Conservation (phyloP, 768 basidiomycete genomes). For the Boletus coccyginus region DNA sequence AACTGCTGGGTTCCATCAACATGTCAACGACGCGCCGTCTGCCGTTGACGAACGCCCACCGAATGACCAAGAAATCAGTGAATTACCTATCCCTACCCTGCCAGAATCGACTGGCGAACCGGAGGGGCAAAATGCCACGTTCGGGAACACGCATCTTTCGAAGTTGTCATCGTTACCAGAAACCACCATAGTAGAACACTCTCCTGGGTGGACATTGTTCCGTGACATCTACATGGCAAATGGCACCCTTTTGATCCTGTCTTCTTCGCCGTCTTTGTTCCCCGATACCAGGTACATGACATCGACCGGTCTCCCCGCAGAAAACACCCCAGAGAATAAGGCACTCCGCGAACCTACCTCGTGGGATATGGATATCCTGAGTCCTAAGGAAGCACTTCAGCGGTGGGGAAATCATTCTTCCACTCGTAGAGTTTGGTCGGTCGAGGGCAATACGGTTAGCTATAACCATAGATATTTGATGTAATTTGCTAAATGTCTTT, state of each 20-base stretch:
- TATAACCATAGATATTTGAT: background rate
- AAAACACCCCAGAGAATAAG: conserved; percentile 61
- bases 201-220: conserved; percentile 85
- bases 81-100: background rate
- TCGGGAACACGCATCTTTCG: background rate
- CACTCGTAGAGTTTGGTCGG: conserved; percentile 56
- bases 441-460: conserved; percentile 72
- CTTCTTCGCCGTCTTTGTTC: conserved; percentile 41
- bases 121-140: background rate
- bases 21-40: background rate
- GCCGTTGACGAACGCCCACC: background rate
- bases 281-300: conserved; percentile 57
- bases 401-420: conserved; percentile 54
- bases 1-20: conserved; percentile 19
- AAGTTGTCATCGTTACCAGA: conserved; percentile 37
- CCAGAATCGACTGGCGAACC: background rate
- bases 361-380: conserved; percentile 60
- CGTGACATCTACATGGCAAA: conserved; percentile 82
- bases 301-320: conserved; percentile 60
- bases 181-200: conserved; percentile 60
- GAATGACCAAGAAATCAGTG: conserved; percentile 4
- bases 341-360: conserved; percentile 64
- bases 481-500: conserved; percentile 1
- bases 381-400: conserved; percentile 52
- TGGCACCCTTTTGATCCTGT: conserved; percentile 73